Evolutionary conservation across 345 rosid species (phyloP).

Genomic region (Mallotus nudiflorus): DNA sequence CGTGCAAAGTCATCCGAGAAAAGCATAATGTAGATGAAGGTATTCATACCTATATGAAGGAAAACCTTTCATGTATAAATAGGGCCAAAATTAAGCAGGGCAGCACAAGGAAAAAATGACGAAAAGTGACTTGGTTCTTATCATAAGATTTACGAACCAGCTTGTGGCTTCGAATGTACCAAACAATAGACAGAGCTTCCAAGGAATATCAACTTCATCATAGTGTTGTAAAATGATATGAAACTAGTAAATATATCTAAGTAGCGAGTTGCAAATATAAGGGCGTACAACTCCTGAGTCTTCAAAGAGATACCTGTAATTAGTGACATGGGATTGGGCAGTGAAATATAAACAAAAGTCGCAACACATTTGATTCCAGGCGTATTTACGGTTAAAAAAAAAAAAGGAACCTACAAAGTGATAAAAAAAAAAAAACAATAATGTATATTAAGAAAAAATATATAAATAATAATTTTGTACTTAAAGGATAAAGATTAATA

Average conservation of each 20-base stretch:
- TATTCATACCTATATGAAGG: constrained; percentile 56
- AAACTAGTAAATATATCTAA: constrained; percentile 73
- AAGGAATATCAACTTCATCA: constrained; percentile 76
- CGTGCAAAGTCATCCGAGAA: background rate
- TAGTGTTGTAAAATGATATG: constrained; percentile 65
- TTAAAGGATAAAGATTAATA: no score
- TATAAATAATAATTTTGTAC: no score
- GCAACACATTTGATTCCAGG: no score
- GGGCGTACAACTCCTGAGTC: constrained; percentile 80
- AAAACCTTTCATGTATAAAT: constrained; percentile 61
- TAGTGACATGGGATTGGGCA: background rate
- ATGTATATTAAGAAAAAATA: no score
- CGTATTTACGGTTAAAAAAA: no score
- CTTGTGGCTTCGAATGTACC: constrained; percentile 78
- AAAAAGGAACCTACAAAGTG: no score
- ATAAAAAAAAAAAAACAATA: no score
- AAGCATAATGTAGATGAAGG: background rate
- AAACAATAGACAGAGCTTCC: constrained; percentile 81
- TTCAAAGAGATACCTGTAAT: constrained; percentile 75
- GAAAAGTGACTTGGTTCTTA: constrained; percentile 60
- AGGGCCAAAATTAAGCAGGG: constrained; percentile 76
- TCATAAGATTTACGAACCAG: constrained; percentile 69
- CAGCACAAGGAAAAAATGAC: constrained; percentile 46
- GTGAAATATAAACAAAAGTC: no score
- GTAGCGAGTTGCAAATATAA: constrained; percentile 73